Evolutionary conservation across 441 rosid species (phyloP), one percentile per base, ranked within the genome.

Genomic region (Populus hybrid): DNA sequence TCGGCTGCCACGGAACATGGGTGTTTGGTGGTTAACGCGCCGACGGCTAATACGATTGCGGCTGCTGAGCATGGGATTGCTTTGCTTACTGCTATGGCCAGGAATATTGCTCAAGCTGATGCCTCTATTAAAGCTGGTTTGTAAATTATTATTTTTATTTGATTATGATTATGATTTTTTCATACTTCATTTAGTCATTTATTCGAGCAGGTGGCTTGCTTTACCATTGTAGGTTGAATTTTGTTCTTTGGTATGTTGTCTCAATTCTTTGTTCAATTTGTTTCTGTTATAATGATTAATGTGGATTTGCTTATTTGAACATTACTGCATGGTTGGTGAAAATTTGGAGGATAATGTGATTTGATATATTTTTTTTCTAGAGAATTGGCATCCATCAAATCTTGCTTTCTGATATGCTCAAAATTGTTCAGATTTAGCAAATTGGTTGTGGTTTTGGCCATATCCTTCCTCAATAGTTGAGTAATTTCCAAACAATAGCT

Each of bases 41-140:
- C 95, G 61, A 90, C 95, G 5, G 95, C 95, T 4, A 92, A 91
- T 66, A 92, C 97, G 19, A 87, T 92, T 70, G 95, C 97, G 7
- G 97, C 97, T 0, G 95, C 97, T 3, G 97, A 92, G 83, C 95
- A 92, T 46, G 94, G 92, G 76, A 91, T 92, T 76, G 92, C 95
- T 28, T 89, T 91, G 30, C 82, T 89, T 85, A 83, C 93, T 3
- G 88, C 89, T 69, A 92, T 92, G 97, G 97, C 97, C 6, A 82
- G 95, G 73, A 91, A 91, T 79, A 90, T 92, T 1, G 93, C 97
- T 0, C 97, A 92, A 80, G 84, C 97, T 76, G 97, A 92, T 78
- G 92, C 91, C 14, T 91, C 95, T 77, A 79, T 89, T 16, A 92
- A 92, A 86, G 89, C 93, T 76, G 97, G 94, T 89, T 75, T 35